Conservation (phyloP, 176 grass and related monocot genomes). For the Carex parvula region DNA sequence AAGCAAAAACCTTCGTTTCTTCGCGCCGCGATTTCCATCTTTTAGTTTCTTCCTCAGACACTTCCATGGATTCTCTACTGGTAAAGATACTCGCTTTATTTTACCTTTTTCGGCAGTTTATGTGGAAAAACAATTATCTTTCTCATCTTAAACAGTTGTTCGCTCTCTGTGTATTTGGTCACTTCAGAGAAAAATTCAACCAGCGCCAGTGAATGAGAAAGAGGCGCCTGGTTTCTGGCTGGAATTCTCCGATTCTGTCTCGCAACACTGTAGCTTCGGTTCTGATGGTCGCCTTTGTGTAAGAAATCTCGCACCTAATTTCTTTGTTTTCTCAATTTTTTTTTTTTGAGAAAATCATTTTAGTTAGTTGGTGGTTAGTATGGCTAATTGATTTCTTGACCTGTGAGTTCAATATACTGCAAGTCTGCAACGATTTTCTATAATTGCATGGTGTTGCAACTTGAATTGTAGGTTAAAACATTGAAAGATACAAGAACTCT, state of each 20-base stretch:
- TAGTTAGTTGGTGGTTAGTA: background rate
- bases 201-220: background rate
- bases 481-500: conserved; percentile 62
- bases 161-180: background rate
- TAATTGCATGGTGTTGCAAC: conserved; percentile 10
- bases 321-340: background rate
- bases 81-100: background rate
- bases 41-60: background rate
- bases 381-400: background rate
- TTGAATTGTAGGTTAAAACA: conserved; percentile 54
- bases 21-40: background rate
- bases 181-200: conserved; percentile 21
- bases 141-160: background rate
- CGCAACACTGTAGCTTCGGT: conserved; percentile 65
- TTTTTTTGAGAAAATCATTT: background rate
- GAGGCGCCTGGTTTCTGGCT: conserved; percentile 51
- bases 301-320: conserved; percentile 35
- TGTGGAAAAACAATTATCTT: background rate
- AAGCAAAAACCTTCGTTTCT: background rate
- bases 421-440: background rate
- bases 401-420: background rate
- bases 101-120: background rate
- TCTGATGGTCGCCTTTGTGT: conserved; percentile 45
- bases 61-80: conserved; percentile 26
- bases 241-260: conserved; percentile 80